phyloP scores from a whole-genome alignment of 148 eudicot species.

The Fagopyrum esculentum region DNA sequence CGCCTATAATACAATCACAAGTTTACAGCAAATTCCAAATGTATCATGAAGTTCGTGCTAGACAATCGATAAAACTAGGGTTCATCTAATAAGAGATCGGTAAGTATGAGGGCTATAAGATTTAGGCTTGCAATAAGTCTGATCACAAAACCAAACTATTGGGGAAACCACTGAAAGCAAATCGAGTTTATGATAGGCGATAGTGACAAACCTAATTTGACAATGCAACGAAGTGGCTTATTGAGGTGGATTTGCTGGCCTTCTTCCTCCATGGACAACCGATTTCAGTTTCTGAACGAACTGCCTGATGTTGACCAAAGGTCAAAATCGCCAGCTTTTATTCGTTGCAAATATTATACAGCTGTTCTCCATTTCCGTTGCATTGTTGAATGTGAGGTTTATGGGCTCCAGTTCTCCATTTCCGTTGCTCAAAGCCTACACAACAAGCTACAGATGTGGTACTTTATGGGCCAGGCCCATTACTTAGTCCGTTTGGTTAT shows the following conservation, averaged over 20 bases:
- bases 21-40: neutral
- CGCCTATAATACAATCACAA: slow-evolving; percentile 41
- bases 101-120: neutral
- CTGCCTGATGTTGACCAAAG: neutral
- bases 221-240: slow-evolving; percentile 62
- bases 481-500: neutral
- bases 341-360: neutral
- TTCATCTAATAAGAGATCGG: neutral
- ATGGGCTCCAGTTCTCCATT: neutral
- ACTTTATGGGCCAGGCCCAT: neutral
- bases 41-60: neutral
- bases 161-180: neutral
- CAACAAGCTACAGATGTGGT: too few relatives aligned
- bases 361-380: neutral
- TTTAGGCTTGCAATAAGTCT: neutral
- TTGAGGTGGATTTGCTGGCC: slow-evolving; percentile 14
- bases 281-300: neutral
- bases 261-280: slow-evolving; percentile 11
- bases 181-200: neutral
- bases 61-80: neutral
- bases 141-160: neutral
- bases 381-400: neutral
- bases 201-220: slow-evolving; percentile 53
- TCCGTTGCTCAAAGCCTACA: neutral
- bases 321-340: neutral